Evolutionary conservation across 2,329 filamentous ascomycete species (phyloP).

Genomic region (Onygenales sp.): DNA sequence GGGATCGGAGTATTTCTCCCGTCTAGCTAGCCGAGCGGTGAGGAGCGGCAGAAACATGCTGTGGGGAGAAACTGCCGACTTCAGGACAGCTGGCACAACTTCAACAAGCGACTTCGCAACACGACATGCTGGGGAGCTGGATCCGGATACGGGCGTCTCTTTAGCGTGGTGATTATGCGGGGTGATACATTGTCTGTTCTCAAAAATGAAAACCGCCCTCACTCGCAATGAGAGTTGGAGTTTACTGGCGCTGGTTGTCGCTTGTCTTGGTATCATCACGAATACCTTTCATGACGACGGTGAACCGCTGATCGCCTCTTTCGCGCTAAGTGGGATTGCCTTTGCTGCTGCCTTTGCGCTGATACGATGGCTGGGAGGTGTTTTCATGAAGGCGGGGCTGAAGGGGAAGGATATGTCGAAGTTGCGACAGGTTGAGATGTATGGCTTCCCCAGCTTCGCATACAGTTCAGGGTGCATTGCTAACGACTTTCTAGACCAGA

Average conservation of each 20-base stretch:
- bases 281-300: slow-evolving; percentile 80
- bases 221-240: slow-evolving; percentile 46
- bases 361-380: slow-evolving; percentile 85
- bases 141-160: background rate
- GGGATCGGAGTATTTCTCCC: background rate
- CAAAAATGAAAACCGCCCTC: slow-evolving; percentile 33
- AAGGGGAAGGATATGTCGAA: slow-evolving; percentile 87
- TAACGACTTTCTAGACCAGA: slow-evolving; percentile 55
- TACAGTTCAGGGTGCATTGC: background rate
- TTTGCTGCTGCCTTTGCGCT: slow-evolving; percentile 75
- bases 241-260: slow-evolving; percentile 55
- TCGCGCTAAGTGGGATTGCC: slow-evolving; percentile 76
- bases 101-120: background rate
- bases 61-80: background rate
- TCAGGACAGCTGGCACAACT: background rate
- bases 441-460: slow-evolving; percentile 20
- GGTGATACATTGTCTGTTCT: background rate
- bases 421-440: slow-evolving; percentile 64
- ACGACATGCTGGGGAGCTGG: background rate
- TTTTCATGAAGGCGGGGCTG: slow-evolving; percentile 79
- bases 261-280: slow-evolving; percentile 57
- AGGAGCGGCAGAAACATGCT: background rate
- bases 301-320: slow-evolving; percentile 77
- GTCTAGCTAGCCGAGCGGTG: background rate
- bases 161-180: background rate